Base-by-base conservation (phyloP, 2,329 filamentous ascomycete species). In the Aspergillus awamori region DNA sequence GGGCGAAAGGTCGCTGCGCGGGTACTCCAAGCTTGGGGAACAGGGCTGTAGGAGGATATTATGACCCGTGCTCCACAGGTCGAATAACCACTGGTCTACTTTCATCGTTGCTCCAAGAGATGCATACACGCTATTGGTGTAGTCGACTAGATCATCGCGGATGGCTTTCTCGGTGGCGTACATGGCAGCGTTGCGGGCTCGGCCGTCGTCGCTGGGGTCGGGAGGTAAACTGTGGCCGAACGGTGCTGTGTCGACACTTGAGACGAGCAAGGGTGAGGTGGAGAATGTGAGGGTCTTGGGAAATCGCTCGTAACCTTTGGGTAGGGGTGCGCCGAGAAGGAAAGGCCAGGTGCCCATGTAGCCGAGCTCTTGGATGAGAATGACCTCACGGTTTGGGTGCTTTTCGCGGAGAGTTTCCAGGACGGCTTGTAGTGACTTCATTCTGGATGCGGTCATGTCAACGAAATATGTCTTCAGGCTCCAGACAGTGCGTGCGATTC, bases 11-110 rank as follows among this genome's bases (percentile, higher is more conserved):
- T 59, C 57, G 20, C 57, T 59, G 13, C 57, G 57, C 11, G 57
- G 52, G n/a, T 59, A 59, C 51, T 59, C 57, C 26, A 59, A 26
- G 51, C 51, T 59, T 20, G 57, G 28, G 38, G 48, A 53, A 26
- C 57, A 59, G 1, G 57, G 39, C 57, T 59, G 57, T 30, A 59
- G 38, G 13, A 33, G 24, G 7, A 55, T 7, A n/a, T 33, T 41
- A 8, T 39, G 33, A 8, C 38, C 49, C 5, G 57, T 49, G 30
- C 39, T 41, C 17, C 28, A 39, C n/a, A 30, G 33, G 17, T 55
- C 57, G 8, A 59, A 26, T 13, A 59, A 3, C 7, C n/a, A 6
- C 4, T 22, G 24, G 6, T 38, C 10, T 11, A 53, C 39, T 20
- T 54, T 49, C 13, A 8, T 15, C 6, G 51, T 55, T 5, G 57